phyloP scores from a whole-genome alignment of 108 stramenopile species.

The Poteriospumella lacustris region DNA sequence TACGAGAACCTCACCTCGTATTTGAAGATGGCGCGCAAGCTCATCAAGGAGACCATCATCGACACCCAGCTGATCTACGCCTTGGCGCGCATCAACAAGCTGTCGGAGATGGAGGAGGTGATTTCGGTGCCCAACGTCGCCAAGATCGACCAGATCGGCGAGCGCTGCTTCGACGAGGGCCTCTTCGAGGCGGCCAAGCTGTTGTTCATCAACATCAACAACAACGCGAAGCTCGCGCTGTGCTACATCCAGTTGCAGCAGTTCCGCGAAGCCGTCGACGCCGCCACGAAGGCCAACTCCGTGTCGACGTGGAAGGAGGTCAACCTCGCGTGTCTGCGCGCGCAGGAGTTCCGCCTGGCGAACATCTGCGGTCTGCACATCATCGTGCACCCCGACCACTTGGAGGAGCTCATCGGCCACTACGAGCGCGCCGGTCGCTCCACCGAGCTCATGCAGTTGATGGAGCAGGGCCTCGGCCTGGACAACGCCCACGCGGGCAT shows the following conservation, averaged over 20 bases:
- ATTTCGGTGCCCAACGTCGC: slow-evolving; percentile 96
- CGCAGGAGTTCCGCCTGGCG: slow-evolving; percentile 92
- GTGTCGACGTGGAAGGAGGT: slow-evolving; percentile 99
- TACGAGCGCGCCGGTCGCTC: slow-evolving; percentile 95
- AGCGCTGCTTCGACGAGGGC: slow-evolving; percentile 89
- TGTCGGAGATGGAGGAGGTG: slow-evolving; percentile 92
- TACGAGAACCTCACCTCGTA: slow-evolving; percentile 89
- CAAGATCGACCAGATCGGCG: slow-evolving; percentile 90
- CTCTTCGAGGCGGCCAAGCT: slow-evolving; percentile 94
- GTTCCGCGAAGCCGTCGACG: slow-evolving; percentile 97
- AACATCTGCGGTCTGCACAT: slow-evolving; percentile 93
- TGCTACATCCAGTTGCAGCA: slow-evolving; percentile 94
- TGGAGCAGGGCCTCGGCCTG: slow-evolving; percentile 91
- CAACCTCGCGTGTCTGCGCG: slow-evolving; percentile 87
- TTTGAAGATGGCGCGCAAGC: slow-evolving; percentile 91
- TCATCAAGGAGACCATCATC: slow-evolving; percentile 89
- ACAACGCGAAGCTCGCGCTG: slow-evolving; percentile 98
- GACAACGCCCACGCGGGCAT: slow-evolving; percentile 98
- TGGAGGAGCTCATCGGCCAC: slow-evolving; percentile 94
- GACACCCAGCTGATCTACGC: slow-evolving; percentile 98
- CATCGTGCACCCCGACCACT: slow-evolving; percentile 97
- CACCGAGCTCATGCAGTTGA: slow-evolving; percentile 86
- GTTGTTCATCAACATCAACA: slow-evolving; percentile 93
- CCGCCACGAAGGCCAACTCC: slow-evolving; percentile 91
- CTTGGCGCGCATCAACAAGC: slow-evolving; percentile 86